Base-by-base conservation (phyloP, 768 basidiomycete genomes). In the Amanita muscaria region DNA sequence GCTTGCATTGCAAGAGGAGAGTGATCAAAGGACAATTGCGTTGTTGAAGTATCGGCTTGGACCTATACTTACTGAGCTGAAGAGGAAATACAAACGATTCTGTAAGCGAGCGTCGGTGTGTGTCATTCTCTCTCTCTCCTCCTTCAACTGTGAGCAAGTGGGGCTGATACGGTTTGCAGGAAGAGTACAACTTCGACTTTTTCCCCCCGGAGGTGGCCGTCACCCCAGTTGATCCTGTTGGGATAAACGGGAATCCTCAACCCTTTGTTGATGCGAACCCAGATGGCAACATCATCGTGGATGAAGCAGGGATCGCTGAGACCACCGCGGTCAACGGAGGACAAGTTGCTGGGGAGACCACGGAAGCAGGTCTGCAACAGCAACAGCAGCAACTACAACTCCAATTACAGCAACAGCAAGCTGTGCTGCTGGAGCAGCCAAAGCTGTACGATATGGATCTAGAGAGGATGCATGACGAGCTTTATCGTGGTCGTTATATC, bases 51-150 rank as follows among this genome's bases (percentile, higher is more conserved):
- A 83, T 56, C 77, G 89, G n/a, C 73, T 98, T n/a, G 87, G 88
- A 2, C 87, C 87, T 1, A 83, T 98, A 40, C 65, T 98, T 41
- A 76, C 76, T 2, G 91, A 97, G 59, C 67, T 99, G 53, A 91
- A 89, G 68, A 77, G 88, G 60, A 91, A 92, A 65, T 92, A 84
- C 60, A 90, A 91, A 70, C 73, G 85, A 52, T 93, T 96, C 57
- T 84, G 80, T 0, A 90, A 90, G 64, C 66, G 74, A 29, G 84
- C 87, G 33, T 70, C 69, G 49, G 91, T 92, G 53, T 58, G 81
- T 68, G 18, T 14, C 16, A 44, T 9, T 19, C 29, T 37, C 22
- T 42, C 46, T 38, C 42, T 41, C 14, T 23, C 37, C 19, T 21
- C n/a, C n/a, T n/a, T n/a, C n/a, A n/a, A n/a, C n/a, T n/a, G n/a